A percentile compares a stretch with the other conserved stretches of the same genome.
phyloP scores from a whole-genome alignment of 306 rosid species.

The Quercus aquifolioides region DNA sequence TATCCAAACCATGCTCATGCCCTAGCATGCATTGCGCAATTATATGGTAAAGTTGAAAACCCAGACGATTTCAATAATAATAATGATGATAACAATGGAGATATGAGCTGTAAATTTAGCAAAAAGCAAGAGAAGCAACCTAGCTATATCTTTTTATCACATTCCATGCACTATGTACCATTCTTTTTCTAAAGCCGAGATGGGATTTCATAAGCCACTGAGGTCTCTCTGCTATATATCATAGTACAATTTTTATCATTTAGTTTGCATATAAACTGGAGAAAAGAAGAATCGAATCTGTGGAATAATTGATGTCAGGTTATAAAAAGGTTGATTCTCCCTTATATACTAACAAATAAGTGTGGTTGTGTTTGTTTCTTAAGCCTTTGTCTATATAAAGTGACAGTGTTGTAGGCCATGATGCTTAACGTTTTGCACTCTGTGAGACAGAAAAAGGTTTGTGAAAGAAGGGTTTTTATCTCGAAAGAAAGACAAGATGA shows the following conservation, averaged over 20 bases:
- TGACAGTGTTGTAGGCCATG: conserved; percentile 17
- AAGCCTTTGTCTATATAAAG: conserved; percentile 22
- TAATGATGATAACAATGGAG: conserved; percentile 18
- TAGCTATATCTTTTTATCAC: neutral
- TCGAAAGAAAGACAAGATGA: conserved; percentile 20
- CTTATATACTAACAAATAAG: conserved; percentile 12
- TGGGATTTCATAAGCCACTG: conserved; percentile 2
- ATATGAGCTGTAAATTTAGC: conserved; percentile 37
- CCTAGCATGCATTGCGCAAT: conserved; percentile 5
- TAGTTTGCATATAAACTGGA: neutral
- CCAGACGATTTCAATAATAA: neutral
- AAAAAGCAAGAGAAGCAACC: neutral
- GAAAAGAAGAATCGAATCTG: conserved; percentile 17
- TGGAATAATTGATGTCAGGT: conserved; percentile 24
- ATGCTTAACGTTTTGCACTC: conserved; percentile 22
- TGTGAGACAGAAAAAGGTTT: conserved; percentile 7
- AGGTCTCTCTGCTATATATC: neutral
- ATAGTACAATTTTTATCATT: neutral
- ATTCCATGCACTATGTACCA: neutral
- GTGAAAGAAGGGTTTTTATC: neutral
- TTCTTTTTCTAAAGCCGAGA: conserved; percentile 19
- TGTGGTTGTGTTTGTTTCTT: conserved; percentile 9
- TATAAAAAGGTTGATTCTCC: conserved; percentile 9
- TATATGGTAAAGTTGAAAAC: neutral
- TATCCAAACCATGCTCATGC: neutral